Conservation (phyloP, 75 land plant genomes). For the Pseudotsuga menziesii region DNA sequence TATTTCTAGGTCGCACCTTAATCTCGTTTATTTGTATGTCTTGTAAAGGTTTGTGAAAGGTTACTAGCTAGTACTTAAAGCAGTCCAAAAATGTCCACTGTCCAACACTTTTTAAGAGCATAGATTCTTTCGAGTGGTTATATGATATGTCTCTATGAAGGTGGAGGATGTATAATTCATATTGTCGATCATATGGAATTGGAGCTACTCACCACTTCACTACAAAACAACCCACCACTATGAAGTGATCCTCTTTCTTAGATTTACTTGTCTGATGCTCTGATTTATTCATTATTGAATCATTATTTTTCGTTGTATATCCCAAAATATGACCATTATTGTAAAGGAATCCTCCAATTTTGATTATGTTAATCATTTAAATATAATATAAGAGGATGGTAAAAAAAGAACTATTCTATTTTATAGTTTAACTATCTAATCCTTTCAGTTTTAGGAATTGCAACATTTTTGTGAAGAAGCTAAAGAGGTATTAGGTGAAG, state of each 20-base stretch:
- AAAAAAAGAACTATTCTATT: neutral
- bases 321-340: conserved; percentile 21
- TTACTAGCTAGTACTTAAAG: conserved; percentile 56
- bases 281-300: no score
- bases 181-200: no score
- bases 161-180: no score
- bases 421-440: neutral
- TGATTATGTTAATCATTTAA: neutral
- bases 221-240: no score
- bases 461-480: conserved; percentile 60
- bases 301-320: neutral
- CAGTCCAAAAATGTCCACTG: conserved; percentile 46
- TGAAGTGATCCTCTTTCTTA: no score
- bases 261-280: no score
- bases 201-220: no score
- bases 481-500: conserved; percentile 73
- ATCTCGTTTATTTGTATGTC: neutral
- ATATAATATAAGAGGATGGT: neutral
- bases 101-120: conserved; percentile 51
- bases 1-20: neutral
- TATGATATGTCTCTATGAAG: conserved; percentile 68
- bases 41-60: conserved; percentile 72
- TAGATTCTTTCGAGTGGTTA: conserved; percentile 70
- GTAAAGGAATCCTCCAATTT: neutral
- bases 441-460: no score